Conservation (phyloP, 371 early-diverging fungal species). For the Actinomucor elegans region DNA sequence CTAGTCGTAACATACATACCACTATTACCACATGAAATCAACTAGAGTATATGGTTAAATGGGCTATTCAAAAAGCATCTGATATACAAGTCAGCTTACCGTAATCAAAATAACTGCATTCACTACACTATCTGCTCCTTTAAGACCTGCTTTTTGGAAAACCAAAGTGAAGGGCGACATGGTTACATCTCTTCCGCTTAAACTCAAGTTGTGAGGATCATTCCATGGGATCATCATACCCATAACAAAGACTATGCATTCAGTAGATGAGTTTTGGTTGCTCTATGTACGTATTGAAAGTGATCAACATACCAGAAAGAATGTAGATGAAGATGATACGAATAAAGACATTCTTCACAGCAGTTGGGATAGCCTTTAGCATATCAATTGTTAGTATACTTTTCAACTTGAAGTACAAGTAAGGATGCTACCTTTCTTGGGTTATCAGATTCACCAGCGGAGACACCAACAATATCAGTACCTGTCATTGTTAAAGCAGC, state of each 20-base stretch:
- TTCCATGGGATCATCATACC: constrained; percentile 61
- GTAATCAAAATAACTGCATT: constrained; percentile 73
- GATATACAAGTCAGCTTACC: constrained; percentile 21
- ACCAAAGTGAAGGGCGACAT: constrained; percentile 65
- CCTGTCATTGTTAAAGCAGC: constrained; percentile 79
- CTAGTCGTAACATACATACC: constrained; percentile 69
- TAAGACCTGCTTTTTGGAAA: constrained; percentile 61
- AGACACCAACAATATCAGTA: constrained; percentile 65
- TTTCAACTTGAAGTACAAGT: not conserved
- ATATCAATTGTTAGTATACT: no score
- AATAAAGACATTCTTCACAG: constrained; percentile 56
- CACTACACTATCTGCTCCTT: constrained; percentile 62
- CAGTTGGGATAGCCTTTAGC: constrained; percentile 25
- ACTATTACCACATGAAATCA: constrained; percentile 70
- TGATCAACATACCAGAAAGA: no score
- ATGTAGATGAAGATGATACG: constrained; percentile 48
- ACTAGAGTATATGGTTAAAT: not conserved
- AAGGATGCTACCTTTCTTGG: constrained; percentile 25
- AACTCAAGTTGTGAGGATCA: constrained; percentile 50
- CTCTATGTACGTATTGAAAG: no score
- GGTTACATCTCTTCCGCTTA: constrained; percentile 32
- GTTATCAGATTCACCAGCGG: constrained; percentile 54
- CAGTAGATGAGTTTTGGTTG: no score
- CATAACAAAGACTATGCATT: constrained; percentile 43
- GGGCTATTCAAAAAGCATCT: not conserved